A percentile compares a stretch with the other conserved stretches of the same genome.
Conservation (phyloP, 305 asterid genomes). For the Striga hermonthica region DNA sequence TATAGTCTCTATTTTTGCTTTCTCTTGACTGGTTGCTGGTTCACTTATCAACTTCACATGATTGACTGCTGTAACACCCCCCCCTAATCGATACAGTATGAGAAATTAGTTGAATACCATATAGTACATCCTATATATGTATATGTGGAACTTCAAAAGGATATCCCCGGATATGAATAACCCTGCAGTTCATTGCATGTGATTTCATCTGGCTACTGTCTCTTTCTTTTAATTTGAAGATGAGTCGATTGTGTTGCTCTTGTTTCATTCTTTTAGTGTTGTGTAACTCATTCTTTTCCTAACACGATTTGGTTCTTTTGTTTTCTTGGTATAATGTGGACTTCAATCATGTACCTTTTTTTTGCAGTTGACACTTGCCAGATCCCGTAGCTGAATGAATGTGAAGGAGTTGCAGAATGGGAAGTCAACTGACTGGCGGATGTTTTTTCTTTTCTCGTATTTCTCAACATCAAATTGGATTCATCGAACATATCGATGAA, state of each 20-base stretch:
- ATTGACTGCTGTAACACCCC: no score
- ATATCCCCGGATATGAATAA: background rate
- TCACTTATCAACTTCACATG: no score
- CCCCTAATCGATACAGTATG: no score
- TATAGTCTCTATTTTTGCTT: no score
- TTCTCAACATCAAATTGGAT: conserved; percentile 15
- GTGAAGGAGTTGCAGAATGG: conserved; percentile 27
- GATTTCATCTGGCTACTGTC: background rate
- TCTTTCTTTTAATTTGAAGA: background rate
- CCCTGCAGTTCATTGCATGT: background rate
- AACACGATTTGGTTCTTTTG: background rate
- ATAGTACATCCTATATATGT: no score
- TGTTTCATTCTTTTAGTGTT: background rate
- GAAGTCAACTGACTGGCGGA: conserved; percentile 25
- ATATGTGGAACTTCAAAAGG: background rate
- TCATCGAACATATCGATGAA: conserved; percentile 27
- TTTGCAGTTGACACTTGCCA: conserved; percentile 33
- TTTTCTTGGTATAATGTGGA: background rate
- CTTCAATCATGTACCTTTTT: background rate
- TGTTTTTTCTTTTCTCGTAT: background rate
- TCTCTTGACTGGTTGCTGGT: no score
- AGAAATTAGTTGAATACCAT: no score
- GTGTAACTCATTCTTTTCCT: background rate
- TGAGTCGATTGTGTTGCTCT: background rate
- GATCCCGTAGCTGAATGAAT: conserved; percentile 26